Evolutionary conservation across 2,329 filamentous ascomycete genomes (phyloP).

Genomic region (Aspergillus arachidicola): DNA sequence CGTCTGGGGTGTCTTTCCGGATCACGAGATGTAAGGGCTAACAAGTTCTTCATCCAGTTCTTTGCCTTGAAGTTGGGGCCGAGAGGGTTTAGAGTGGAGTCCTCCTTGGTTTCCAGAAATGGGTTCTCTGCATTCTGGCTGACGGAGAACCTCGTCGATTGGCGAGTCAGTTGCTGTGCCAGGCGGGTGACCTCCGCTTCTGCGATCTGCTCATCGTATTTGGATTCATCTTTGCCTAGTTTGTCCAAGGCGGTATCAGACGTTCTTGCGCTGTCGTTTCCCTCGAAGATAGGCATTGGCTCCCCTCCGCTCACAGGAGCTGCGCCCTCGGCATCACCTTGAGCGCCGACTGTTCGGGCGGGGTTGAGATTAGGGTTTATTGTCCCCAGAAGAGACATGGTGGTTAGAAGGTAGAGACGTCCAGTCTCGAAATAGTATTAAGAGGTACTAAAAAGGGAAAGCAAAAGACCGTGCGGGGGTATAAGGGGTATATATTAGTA

Average conservation of each 20-base stretch:
- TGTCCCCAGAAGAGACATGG: conserved; percentile 39
- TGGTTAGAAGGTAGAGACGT: conserved; percentile 17
- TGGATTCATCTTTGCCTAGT: conserved; percentile 10
- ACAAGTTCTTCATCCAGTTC: conserved; percentile 51
- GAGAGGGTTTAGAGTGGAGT: conserved; percentile 47
- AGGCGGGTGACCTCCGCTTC: conserved; percentile 37
- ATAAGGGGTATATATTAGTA: conserved; percentile 10
- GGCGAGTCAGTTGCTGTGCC: conserved; percentile 38
- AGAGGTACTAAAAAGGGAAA: conserved; percentile 7
- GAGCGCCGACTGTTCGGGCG: conserved; percentile 16
- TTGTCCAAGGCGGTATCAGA: conserved; percentile 32
- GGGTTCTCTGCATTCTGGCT: conserved; percentile 34
- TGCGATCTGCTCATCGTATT: conserved; percentile 26
- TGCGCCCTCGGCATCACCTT: conserved; percentile 14
- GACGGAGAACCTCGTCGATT: conserved; percentile 36
- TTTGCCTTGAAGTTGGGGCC: conserved; percentile 49
- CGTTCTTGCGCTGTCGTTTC: conserved; percentile 28
- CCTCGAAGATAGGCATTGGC: conserved; percentile 17
- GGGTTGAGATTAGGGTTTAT: conserved; percentile 33
- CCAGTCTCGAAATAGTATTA: conserved; percentile 17
- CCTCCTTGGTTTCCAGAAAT: conserved; percentile 36
- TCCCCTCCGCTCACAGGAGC: conserved; percentile 10
- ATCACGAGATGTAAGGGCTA: conserved; percentile 51
- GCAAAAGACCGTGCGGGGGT: conserved; percentile 7
- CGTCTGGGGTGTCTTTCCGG: conserved; percentile 57